phyloP scores from a whole-genome alignment of 169 alveolate species.

The Miamiensis avidus region DNA sequence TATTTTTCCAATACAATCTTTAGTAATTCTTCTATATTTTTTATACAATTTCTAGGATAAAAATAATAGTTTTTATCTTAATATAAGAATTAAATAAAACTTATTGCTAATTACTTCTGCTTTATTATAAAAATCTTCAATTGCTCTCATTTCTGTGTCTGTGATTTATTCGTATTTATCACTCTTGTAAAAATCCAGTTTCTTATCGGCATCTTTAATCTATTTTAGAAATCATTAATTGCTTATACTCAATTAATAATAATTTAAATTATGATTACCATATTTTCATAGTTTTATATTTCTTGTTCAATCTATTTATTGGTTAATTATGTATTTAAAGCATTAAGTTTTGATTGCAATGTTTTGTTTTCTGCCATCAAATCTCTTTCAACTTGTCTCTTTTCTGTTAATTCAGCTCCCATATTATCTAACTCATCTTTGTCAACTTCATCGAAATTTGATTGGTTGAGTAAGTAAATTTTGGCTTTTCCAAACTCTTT shows the following conservation, averaged over 20 bases:
- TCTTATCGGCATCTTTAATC: conserved; percentile 1
- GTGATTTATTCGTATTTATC: conserved; percentile 9
- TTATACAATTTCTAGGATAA: conserved; percentile 8
- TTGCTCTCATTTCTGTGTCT: background rate
- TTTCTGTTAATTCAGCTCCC: conserved; percentile 24
- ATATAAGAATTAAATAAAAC: background rate
- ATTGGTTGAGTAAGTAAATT: conserved; percentile 53
- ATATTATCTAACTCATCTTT: conserved; percentile 41
- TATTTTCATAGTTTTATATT: conserved; percentile 3
- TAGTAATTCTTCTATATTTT: conserved; percentile 22
- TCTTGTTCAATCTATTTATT: conserved; percentile 16
- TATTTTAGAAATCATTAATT: background rate
- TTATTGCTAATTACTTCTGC: background rate
- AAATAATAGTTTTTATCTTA: background rate
- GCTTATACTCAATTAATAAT: background rate
- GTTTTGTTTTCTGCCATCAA: conserved; percentile 15
- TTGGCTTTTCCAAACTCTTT: conserved; percentile 64
- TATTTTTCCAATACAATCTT: conserved; percentile 3
- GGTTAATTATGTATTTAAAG: background rate
- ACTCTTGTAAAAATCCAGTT: conserved; percentile 24
- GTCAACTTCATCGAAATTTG: conserved; percentile 36
- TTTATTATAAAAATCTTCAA: background rate
- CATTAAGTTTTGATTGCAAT: background rate
- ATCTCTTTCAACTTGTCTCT: conserved; percentile 17
- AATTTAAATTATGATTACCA: background rate